Conservation (phyloP, 1,139 yeast genomes). For the Scheffersomyces cryptocercus region DNA sequence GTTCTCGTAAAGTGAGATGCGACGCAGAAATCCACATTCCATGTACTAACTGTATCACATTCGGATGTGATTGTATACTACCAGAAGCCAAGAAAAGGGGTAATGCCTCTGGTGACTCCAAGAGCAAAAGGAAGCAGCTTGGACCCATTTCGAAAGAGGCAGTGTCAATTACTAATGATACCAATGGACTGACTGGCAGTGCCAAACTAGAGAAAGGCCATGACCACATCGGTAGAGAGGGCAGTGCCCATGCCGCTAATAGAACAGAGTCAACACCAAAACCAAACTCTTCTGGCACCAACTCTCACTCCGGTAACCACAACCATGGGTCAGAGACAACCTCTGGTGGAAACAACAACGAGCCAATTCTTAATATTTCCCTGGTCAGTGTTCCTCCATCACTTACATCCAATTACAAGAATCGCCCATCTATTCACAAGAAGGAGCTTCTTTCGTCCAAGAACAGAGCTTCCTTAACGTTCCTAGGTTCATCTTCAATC, state of each 20-base stretch:
- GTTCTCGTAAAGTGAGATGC: constrained; percentile 72
- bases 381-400: constrained; percentile 49
- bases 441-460: constrained; percentile 32
- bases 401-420: constrained; percentile 42
- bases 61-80: constrained; percentile 70
- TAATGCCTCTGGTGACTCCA: constrained; percentile 24
- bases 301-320: no score
- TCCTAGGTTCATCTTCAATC: constrained; percentile 43
- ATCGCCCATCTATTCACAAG: constrained; percentile 42
- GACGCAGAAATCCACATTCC: constrained; percentile 69
- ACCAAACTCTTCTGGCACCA: neutral
- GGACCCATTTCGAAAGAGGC: neutral
- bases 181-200: neutral
- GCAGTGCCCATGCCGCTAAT: neutral
- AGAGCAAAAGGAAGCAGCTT: constrained; percentile 19
- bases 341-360: constrained; percentile 16
- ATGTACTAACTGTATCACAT: constrained; percentile 75
- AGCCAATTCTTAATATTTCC: constrained; percentile 46
- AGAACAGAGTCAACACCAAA: neutral
- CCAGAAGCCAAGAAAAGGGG: constrained; percentile 60
- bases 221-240: neutral
- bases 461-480: constrained; percentile 31
- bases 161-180: neutral
- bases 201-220: neutral
- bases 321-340: neutral